Base-by-base conservation (phyloP, 345 rosid genomes). In the Turnera subulata region DNA sequence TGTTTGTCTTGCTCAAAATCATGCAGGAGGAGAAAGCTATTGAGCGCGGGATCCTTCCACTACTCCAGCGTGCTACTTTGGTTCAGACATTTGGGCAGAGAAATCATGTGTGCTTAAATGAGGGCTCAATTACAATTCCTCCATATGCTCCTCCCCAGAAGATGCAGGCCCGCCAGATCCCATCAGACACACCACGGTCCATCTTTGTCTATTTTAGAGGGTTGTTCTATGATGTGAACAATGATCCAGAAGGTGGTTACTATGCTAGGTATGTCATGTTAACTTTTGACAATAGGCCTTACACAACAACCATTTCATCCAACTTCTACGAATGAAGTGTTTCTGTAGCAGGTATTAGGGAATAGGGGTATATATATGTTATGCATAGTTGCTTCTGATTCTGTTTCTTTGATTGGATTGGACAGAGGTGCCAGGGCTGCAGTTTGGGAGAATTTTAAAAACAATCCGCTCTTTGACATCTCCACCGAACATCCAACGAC, bases 61-160 rank as follows among this genome's bases (percentile, higher is more conserved):
- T 86, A 26, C 97, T 83, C 58, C 81, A 59, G 46, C 89, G 86
- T 9, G 89, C 98, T 52, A 84, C 95, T 18, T 74, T 92, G 78
- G 98, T 89, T 63, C 98, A 92, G 58, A 92, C 98, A 20, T 89
- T 92, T 64, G 98, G 98, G 56, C 98, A 92, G 53, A 66, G 84
- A 59, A 92, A 92, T 74, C 97, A 92, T 60, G 97, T 92, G 25
- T 89, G 96, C 79, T 75, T 86, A 70, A 86, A 86, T n/a, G 70
- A 80, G 37, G 97, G 98, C 42, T 86, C 98, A 1, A 89, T 92
- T 58, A 92, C 91, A 18, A 89, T 92, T 63, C 98, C 98, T 20
- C 97, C 98, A 16, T 92, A 74, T 75, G 98, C 98, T 55, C 98
- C 98, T 4, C 95, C 97, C 11, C 93, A 86, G 61, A 92, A 92